Evolutionary conservation across 139 green algal species (phyloP), one percentile per base, ranked within the genome.

Genomic region (Eudorina sp.): DNA sequence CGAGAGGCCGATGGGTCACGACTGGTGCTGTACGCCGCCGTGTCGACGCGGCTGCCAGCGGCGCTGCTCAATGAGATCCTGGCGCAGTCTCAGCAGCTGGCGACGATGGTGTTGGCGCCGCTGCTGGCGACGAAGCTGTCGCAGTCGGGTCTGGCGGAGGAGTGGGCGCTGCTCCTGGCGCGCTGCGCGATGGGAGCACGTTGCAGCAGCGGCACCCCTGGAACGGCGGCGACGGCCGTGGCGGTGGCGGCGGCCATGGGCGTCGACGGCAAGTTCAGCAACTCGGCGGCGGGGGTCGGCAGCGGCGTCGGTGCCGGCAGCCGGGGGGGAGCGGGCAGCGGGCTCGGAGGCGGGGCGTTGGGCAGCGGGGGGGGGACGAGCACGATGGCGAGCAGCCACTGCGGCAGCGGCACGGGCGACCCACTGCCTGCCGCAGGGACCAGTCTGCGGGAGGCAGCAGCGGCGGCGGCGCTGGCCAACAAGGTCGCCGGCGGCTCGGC

Each of bases 161-260:
- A 87, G 34, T 87, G 81, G 81, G 46, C 46, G 46, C 64, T 87
- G n/a, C 64, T 78, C 19, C 45, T 79, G 81, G 81, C 62, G 23
- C 66, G 38, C 21, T 78, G 81, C 60, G 18, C 62, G 16, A 70
- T 51, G 43, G 72, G 43, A 58, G 13, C 75, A 34, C 31, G 45
- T 8, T 55, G 58, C 5, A n/a, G 25, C 16, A n/a, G 62, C 29
- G 25, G 29, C 29, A n/a, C n/a, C n/a, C n/a, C n/a, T n/a, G n/a
- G 64, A 66, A 34, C 36, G 68, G 8, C 34, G 68, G 8, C 69
- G 51, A 3, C 45, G 45, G 43, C 29, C 0, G 31, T 25, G 41
- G 0, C 41, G 23, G 13, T 18, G 36, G 34, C 34, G 48, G 48
- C 48, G 48, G n/a, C n/a, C n/a, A n/a, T n/a, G n/a, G n/a, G 13